Conservation (phyloP, 495 filamentous ascomycete genomes). For the Tuber microsphaerosporum region DNA sequence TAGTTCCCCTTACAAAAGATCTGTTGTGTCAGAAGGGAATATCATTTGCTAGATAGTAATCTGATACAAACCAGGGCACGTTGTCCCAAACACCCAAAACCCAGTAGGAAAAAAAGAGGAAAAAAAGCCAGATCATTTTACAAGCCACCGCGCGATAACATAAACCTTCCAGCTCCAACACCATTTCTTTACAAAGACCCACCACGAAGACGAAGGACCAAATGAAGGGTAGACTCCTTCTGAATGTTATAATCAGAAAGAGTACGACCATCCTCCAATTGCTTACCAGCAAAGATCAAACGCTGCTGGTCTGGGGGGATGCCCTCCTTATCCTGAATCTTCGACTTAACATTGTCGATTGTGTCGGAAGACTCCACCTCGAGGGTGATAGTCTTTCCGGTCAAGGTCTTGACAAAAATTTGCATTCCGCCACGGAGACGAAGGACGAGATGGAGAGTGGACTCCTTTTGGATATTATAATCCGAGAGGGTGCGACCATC, state of each 20-base stretch:
- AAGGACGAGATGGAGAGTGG: constrained; percentile 89
- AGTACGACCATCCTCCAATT: constrained; percentile 73
- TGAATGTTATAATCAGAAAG: constrained; percentile 98
- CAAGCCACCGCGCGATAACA: constrained; percentile 85
- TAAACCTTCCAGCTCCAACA: constrained; percentile 69
- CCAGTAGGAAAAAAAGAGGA: background rate
- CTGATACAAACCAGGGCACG: background rate
- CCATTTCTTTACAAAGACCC: constrained; percentile 44
- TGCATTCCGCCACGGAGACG: constrained; percentile 93
- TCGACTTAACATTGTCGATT: constrained; percentile 67
- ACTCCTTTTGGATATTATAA: constrained; percentile 99
- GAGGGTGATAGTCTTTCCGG: constrained; percentile 96
- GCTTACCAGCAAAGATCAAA: constrained; percentile 91
- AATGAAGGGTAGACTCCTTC: constrained; percentile 95
- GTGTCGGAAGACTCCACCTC: constrained; percentile 76
- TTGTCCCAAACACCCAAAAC: background rate
- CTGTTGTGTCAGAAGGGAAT: background rate
- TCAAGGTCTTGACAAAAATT: constrained; percentile 76
- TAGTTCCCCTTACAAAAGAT: background rate
- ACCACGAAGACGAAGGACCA: constrained; percentile 94
- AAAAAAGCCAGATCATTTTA: constrained; percentile 59
- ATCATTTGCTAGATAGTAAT: background rate
- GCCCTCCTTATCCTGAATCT: constrained; percentile 73
- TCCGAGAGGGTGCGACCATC: constrained; percentile 83
- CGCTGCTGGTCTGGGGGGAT: constrained; percentile 77